A percentile compares a stretch with the other conserved stretches of the same genome.
phyloP scores from a whole-genome alignment of 78 protist species.

The Goniomonas avonlea region DNA sequence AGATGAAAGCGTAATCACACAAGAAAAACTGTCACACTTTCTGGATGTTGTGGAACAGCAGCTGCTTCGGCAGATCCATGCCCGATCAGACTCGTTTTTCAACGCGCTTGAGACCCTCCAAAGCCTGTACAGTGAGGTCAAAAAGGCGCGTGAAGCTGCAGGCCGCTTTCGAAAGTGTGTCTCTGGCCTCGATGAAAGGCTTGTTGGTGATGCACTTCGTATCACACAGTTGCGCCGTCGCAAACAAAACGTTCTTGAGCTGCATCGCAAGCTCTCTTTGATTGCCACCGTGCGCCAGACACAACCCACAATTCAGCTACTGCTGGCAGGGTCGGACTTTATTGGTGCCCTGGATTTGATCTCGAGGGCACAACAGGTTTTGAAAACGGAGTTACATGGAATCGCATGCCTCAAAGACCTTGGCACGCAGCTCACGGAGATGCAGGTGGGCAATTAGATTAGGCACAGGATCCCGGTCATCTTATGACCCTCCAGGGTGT shows the following conservation, averaged over 20 bases:
- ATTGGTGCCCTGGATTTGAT: conserved; percentile 5
- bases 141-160: not conserved
- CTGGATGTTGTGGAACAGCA: conserved; percentile 10
- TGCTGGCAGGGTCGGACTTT: conserved; percentile 10
- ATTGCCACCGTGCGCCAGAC: not conserved
- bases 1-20: not conserved
- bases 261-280: not conserved
- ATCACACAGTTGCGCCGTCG: conserved; percentile 8
- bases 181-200: not conserved
- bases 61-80: not conserved
- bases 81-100: not conserved
- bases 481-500: not conserved
- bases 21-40: not conserved
- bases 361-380: not conserved
- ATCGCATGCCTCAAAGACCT: not conserved
- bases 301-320: not conserved
- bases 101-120: not conserved
- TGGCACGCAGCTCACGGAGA: not conserved
- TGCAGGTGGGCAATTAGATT: not conserved
- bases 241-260: not conserved
- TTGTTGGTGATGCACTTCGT: conserved; percentile 14
- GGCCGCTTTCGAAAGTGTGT: not conserved
- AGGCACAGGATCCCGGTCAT: not conserved
- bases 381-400: not conserved
- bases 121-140: not conserved